A percentile compares a stretch with the other conserved stretches of the same genome.
Evolutionary conservation across 2,329 filamentous ascomycete species (phyloP).

Genomic region (Harringtonia aguacate): DNA sequence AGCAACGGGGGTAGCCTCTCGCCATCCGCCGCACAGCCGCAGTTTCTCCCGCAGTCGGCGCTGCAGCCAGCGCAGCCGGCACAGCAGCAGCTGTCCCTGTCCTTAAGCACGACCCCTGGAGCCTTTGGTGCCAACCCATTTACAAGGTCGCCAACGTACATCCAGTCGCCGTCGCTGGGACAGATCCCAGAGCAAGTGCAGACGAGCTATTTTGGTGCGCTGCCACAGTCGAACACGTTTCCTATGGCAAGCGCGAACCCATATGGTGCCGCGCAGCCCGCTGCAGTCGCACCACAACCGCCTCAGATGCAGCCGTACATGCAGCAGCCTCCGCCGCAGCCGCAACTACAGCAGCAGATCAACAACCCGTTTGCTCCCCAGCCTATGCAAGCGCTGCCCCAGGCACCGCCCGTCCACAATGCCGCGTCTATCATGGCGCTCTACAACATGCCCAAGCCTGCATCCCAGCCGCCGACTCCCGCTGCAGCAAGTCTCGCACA

Average conservation of each 20-base stretch:
- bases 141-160: conserved; percentile 34
- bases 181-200: conserved; percentile 44
- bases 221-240: conserved; percentile 6
- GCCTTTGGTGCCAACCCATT: conserved; percentile 36
- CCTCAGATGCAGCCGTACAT: neutral
- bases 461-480: conserved; percentile 24
- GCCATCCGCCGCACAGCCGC: conserved; percentile 16
- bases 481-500: conserved; percentile 16
- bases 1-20: neutral
- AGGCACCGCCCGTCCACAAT: conserved; percentile 37
- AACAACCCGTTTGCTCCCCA: conserved; percentile 21
- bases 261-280: conserved; percentile 2
- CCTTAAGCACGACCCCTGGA: conserved; percentile 27
- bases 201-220: conserved; percentile 25
- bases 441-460: conserved; percentile 52
- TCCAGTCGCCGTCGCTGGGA: conserved; percentile 37
- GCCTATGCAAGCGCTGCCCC: conserved; percentile 20
- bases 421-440: conserved; percentile 68
- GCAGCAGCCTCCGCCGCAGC: neutral
- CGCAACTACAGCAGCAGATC: conserved; percentile 5
- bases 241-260: conserved; percentile 6
- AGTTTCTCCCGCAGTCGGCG: conserved; percentile 18
- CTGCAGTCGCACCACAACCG: neutral
- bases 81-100: conserved; percentile 21
- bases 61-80: conserved; percentile 16